phyloP scores from a whole-genome alignment of 306 rosid genomes.

The Pterocarpus santalinus region DNA sequence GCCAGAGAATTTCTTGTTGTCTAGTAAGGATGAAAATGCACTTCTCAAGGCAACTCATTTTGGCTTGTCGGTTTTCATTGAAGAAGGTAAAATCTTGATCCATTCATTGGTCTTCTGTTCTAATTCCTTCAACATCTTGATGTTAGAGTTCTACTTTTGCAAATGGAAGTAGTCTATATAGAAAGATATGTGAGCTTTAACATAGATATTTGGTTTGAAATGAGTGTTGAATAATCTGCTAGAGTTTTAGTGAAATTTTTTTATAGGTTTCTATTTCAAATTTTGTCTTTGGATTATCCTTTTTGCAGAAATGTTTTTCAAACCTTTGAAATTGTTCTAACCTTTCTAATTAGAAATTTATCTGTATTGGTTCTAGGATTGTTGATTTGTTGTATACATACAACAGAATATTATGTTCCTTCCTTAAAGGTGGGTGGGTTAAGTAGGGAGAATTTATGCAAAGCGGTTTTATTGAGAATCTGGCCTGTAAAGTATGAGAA shows the following conservation, averaged over 20 bases:
- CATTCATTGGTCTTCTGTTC: slow-evolving; percentile 8
- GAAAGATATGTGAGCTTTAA: neutral
- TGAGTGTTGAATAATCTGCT: slow-evolving; percentile 28
- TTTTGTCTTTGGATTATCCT: neutral
- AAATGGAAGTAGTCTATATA: neutral
- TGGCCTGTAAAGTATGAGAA: slow-evolving; percentile 12
- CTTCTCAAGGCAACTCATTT: slow-evolving; percentile 91
- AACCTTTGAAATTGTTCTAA: neutral
- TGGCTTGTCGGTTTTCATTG: slow-evolving; percentile 90
- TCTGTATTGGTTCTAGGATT: slow-evolving; percentile 4
- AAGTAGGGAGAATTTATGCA: slow-evolving; percentile 8
- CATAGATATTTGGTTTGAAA: neutral
- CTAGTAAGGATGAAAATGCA: slow-evolving; percentile 79
- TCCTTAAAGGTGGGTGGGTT: slow-evolving; percentile 31
- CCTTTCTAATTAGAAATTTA: slow-evolving; percentile 3
- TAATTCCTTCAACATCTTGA: neutral
- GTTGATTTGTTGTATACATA: neutral
- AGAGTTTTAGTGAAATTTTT: neutral
- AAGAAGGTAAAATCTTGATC: slow-evolving; percentile 71
- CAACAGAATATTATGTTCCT: neutral
- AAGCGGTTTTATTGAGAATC: slow-evolving; percentile 3
- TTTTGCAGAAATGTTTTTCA: slow-evolving; percentile 3
- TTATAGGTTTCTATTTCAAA: slow-evolving; percentile 3
- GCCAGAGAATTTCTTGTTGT: slow-evolving; percentile 93
- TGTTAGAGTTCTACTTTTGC: slow-evolving; percentile 1